phyloP scores from a whole-genome alignment of 2,329 filamentous ascomycete species.

The Fusarium citri region DNA sequence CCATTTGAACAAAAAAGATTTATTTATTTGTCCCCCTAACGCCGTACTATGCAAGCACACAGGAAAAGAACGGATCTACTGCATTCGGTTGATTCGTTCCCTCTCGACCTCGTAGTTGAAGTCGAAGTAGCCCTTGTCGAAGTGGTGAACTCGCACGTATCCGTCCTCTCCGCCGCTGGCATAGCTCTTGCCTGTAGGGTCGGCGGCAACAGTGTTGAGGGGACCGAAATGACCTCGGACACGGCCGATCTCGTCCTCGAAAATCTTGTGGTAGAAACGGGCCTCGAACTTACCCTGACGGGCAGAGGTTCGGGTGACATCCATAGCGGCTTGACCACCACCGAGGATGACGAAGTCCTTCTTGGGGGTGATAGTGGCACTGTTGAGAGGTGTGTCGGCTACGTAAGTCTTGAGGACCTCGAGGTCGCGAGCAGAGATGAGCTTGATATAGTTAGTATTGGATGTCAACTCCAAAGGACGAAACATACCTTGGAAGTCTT shows the following conservation, averaged over 20 bases:
- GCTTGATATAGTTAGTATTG: slow-evolving; percentile 56
- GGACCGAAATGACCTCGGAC: slow-evolving; percentile 97
- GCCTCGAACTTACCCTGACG: slow-evolving; percentile 99
- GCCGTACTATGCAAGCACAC: slow-evolving; percentile 58
- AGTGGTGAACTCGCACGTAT: slow-evolving; percentile 97
- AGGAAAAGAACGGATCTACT: slow-evolving; percentile 53
- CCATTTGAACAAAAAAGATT: slow-evolving; percentile 48
- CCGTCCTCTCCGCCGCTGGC: slow-evolving; percentile 97
- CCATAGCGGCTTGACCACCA: slow-evolving; percentile 98
- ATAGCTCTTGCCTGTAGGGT: slow-evolving; percentile 92
- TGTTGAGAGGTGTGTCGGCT: slow-evolving; percentile 96
- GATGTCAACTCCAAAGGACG: not conserved
- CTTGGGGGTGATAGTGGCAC: slow-evolving; percentile 90
- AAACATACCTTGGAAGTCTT: slow-evolving; percentile 86
- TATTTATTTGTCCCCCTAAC: slow-evolving; percentile 50
- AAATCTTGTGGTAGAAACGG: slow-evolving; percentile 99
- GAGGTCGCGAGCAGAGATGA: slow-evolving; percentile 87
- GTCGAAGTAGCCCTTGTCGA: slow-evolving; percentile 98
- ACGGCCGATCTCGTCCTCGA: slow-evolving; percentile 97
- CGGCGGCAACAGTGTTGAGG: slow-evolving; percentile 93
- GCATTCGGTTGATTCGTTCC: slow-evolving; percentile 69
- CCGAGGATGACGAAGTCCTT: slow-evolving; percentile 99
- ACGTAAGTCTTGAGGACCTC: slow-evolving; percentile 92
- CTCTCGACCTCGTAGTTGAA: slow-evolving; percentile 99
- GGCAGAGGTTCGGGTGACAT: slow-evolving; percentile 93